Conservation (phyloP, 2,329 filamentous ascomycete species). For the Pseudogymnoascus sp. region DNA sequence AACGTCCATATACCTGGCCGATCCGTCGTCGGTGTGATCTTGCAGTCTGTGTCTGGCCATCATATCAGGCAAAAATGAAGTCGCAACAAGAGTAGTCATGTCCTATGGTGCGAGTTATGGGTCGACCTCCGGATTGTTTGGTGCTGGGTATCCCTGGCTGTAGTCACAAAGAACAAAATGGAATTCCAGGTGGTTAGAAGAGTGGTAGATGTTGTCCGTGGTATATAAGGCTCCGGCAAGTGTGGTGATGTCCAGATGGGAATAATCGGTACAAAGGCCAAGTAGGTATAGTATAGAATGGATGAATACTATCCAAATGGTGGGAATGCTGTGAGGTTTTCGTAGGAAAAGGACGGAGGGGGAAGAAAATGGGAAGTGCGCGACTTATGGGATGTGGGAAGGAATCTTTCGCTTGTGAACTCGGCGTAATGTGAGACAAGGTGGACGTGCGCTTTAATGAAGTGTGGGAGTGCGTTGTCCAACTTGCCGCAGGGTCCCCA, state of each 20-base stretch:
- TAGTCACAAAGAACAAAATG: constrained; percentile 8
- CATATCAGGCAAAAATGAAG: constrained; percentile 9
- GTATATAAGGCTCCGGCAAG: neutral
- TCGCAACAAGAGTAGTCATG: constrained; percentile 7
- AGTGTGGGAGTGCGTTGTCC: constrained; percentile 8
- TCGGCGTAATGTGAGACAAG: constrained; percentile 3
- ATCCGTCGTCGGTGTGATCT: constrained; percentile 3
- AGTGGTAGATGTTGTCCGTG: constrained; percentile 1
- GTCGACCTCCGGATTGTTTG: neutral
- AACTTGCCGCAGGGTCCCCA: neutral
- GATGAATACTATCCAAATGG: constrained; percentile 7
- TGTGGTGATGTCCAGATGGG: neutral
- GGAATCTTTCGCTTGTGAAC: neutral
- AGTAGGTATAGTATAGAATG: constrained; percentile 5
- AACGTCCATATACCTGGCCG: neutral
- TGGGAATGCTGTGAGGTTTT: neutral
- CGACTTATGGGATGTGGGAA: constrained; percentile 10
- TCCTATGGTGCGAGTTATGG: neutral
- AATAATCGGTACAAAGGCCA: constrained; percentile 7
- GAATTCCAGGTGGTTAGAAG: constrained; percentile 10
- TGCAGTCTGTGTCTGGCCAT: constrained; percentile 11
- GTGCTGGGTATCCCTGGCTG: constrained; percentile 8
- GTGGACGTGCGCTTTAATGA: constrained; percentile 7
- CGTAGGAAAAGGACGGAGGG: neutral
- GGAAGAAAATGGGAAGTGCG: constrained; percentile 4